Evolutionary conservation across 2,329 filamentous ascomycete species (phyloP), one percentile per base, ranked within the genome.

Genomic region (Fusarium armeniacum): DNA sequence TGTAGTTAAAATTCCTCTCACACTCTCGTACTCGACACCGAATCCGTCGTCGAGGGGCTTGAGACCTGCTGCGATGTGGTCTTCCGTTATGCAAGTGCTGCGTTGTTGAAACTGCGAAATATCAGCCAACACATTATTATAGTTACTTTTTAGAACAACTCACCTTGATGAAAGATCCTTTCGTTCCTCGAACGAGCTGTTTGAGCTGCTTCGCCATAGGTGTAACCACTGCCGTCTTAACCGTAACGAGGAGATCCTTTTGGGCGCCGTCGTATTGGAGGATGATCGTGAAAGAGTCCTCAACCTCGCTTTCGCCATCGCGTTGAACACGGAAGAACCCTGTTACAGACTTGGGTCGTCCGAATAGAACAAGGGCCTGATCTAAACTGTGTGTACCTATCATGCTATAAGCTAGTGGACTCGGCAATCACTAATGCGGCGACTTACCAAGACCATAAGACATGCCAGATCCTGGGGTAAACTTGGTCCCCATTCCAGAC

Each of bases 281-380:
- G 38, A 91, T 72, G 4, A 90, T 84, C 0, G 89, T 91, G 62
- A 84, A 79, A 3, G 79, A 82, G 71, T 87, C 83, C 15, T 83
- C 80, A 10, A 83, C 78, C 5, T 74, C 72, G n/a, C 72, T 74
- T 1, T 74, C 60, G 2, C 55, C 62, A 0, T 61, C 70, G 2
- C 72, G 61, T 6, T 74, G 72, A 0, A 57, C 62, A 6, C 72
- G 71, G 22, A 73, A 69, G 46, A 74, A 74, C 6, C 58, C 71
- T 4, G 72, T 74, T 0, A 74, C 67, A 1, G 69, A 74, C 2
- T 76, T 55, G 3, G 66, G 65, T 1, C 38, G 45, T 2, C 69
- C 63, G 5, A 74, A 64, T 0, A 67, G 55, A 6, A 63, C 50
- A 13, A 71, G 47, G 6, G 72, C 71, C 30, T 74, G 71, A 26